Conservation (phyloP, 176 grass and related monocot genomes). For the Hordeum marinum region DNA sequence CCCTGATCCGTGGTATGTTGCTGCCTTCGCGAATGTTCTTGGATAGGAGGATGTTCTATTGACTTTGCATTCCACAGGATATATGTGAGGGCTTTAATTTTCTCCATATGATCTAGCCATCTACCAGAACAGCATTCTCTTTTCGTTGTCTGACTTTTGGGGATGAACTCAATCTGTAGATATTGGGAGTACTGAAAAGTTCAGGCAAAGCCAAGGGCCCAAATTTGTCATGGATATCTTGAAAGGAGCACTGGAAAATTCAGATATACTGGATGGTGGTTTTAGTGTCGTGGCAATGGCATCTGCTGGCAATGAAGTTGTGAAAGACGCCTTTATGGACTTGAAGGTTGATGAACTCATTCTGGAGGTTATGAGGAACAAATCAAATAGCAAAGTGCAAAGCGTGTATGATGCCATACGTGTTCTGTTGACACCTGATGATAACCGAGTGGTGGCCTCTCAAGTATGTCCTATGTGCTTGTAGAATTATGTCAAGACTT, state of each 20-base stretch:
- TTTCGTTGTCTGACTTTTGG: constrained; percentile 1
- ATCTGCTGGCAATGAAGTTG: constrained; percentile 86
- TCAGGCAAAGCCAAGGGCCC: constrained; percentile 61
- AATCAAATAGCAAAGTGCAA: constrained; percentile 40
- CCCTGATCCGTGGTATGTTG: constrained; percentile 60
- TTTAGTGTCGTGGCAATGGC: constrained; percentile 62
- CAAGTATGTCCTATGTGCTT: constrained; percentile 53
- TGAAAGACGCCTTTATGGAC: constrained; percentile 88
- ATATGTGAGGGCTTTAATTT: neutral
- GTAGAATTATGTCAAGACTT: neutral
- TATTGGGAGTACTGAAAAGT: constrained; percentile 59
- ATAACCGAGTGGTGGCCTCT: constrained; percentile 81
- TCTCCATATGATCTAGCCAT: neutral
- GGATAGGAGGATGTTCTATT: neutral
- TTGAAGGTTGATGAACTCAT: constrained; percentile 73
- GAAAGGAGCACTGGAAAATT: constrained; percentile 34
- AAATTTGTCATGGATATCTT: constrained; percentile 71
- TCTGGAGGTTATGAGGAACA: constrained; percentile 57
- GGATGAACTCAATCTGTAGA: constrained; percentile 43
- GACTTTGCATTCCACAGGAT: neutral
- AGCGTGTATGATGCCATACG: constrained; percentile 77
- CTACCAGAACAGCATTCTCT: neutral
- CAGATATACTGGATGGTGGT: constrained; percentile 56
- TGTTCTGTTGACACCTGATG: constrained; percentile 76
- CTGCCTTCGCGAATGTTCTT: neutral